These are phyloP conservation scores for Hura crepitans DNA, from an alignment of 441 rosid species.

Conservation along the genomic window DNA sequence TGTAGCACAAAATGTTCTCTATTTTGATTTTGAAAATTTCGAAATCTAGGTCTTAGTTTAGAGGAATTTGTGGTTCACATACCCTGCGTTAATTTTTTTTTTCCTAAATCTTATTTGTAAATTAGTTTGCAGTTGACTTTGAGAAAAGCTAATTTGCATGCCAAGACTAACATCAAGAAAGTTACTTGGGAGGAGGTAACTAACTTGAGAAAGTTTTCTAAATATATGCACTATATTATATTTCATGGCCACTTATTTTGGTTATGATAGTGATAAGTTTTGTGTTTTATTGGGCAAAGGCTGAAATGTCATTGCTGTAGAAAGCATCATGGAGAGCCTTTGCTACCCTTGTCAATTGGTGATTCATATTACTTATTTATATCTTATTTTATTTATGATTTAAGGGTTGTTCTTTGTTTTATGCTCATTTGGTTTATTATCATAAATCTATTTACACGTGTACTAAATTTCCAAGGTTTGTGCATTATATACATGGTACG, in stretches of 20 bases:
- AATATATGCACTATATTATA: neutral
- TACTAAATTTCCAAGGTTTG: constrained; percentile 79
- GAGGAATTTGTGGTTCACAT: no score
- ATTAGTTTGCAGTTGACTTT: constrained; percentile 59
- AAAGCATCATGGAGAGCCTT: constrained; percentile 93
- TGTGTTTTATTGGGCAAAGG: constrained; percentile 58
- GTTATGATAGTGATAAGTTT: constrained; percentile 6
- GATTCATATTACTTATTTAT: constrained; percentile 64
- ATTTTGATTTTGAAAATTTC: no score
- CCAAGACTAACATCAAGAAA: constrained; percentile 80
- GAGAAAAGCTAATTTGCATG: constrained; percentile 89
- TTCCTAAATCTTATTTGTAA: neutral
- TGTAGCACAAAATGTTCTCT: no score
- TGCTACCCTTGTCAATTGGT: constrained; percentile 84
- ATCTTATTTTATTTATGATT: neutral
- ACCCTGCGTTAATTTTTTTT: neutral
- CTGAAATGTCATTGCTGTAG: constrained; percentile 92
- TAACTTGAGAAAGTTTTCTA: neutral
- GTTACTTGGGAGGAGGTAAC: constrained; percentile 75
- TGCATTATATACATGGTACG: constrained; percentile 1
- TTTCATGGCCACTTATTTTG: neutral
- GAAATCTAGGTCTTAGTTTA: no score
- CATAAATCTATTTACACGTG: constrained; percentile 45
- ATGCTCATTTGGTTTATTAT: constrained; percentile 19
- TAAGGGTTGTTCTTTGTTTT: neutral